phyloP scores from a whole-genome alignment of 345 rosid species.

The Salix koriyanagi region DNA sequence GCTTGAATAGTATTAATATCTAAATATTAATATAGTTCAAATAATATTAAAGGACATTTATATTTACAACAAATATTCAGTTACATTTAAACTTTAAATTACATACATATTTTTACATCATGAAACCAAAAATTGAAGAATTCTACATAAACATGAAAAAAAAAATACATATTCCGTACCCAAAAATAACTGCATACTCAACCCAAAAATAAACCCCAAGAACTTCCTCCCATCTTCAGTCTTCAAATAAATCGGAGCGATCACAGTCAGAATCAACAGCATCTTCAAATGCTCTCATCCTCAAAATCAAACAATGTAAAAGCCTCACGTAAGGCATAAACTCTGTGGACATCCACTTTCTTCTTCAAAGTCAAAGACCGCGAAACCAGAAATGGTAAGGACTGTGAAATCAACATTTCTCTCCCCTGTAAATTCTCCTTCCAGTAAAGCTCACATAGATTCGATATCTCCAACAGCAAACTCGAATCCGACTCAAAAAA shows the following conservation, averaged over 20 bases:
- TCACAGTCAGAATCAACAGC: slow-evolving; percentile 68
- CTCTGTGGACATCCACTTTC: slow-evolving; percentile 79
- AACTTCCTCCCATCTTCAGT: slow-evolving; percentile 83
- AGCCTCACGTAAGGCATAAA: slow-evolving; percentile 68
- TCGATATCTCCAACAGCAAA: slow-evolving; percentile 56
- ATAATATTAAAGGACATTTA: too few species aligned
- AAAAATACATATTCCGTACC: too few species aligned
- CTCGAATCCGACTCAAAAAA: slow-evolving; percentile 63
- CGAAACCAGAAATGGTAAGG: slow-evolving; percentile 67
- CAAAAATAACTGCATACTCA: slow-evolving; percentile 69
- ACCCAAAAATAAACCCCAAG: slow-evolving; percentile 62
- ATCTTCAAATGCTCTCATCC: slow-evolving; percentile 77
- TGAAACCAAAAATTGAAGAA: too few species aligned
- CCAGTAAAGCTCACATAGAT: slow-evolving; percentile 83
- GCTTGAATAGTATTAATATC: too few species aligned
- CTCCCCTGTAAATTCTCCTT: slow-evolving; percentile 49
- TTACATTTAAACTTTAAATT: too few species aligned
- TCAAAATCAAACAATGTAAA: slow-evolving; percentile 73
- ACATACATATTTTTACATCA: too few species aligned
- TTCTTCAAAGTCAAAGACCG: slow-evolving; percentile 72
- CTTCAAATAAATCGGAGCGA: slow-evolving; percentile 70
- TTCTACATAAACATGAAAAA: too few species aligned
- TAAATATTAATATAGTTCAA: too few species aligned
- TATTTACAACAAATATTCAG: too few species aligned
- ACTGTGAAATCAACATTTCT: slow-evolving; percentile 69